Percentiles rank a stretch among this genome's conserved stretches.
These are phyloP conservation scores for Epichloe brachyelytri DNA, from an alignment of 2,329 filamentous ascomycete species.

Conservation along the genomic window DNA sequence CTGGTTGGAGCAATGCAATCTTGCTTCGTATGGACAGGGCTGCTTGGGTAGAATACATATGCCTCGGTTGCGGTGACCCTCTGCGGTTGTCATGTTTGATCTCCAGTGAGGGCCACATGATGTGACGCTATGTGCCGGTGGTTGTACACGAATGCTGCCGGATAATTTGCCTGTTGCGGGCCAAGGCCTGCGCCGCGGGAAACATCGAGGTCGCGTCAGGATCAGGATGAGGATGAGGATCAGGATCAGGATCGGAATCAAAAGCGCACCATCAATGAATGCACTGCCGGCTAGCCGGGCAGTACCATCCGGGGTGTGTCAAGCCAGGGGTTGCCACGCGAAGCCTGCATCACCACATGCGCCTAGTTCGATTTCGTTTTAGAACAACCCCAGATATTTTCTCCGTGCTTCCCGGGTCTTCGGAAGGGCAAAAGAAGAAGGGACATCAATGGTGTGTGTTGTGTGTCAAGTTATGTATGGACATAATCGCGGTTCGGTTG, in stretches of 20 bases:
- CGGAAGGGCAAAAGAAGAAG: background rate
- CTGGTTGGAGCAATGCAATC: too few relatives aligned
- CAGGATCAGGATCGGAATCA: too few relatives aligned
- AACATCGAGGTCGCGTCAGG: background rate
- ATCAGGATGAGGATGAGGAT: background rate
- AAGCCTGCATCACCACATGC: background rate
- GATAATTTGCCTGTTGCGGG: background rate
- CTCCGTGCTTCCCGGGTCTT: background rate
- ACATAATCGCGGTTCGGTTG: background rate
- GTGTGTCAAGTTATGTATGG: background rate
- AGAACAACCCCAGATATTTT: background rate
- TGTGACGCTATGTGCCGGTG: slow-evolving; percentile 6
- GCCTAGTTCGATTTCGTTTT: background rate
- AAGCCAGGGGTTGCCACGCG: background rate
- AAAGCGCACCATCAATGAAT: background rate
- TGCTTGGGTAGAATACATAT: background rate
- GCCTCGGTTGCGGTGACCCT: background rate
- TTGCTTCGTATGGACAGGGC: too few relatives aligned
- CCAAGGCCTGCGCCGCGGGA: background rate
- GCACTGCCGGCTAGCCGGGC: background rate
- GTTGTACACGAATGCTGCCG: slow-evolving; percentile 1
- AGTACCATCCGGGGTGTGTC: background rate
- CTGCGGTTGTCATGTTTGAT: background rate
- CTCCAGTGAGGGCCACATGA: background rate
- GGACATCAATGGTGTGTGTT: too few relatives aligned